phyloP scores from a whole-genome alignment of 306 rosid genomes.

The Rosa rugosa region DNA sequence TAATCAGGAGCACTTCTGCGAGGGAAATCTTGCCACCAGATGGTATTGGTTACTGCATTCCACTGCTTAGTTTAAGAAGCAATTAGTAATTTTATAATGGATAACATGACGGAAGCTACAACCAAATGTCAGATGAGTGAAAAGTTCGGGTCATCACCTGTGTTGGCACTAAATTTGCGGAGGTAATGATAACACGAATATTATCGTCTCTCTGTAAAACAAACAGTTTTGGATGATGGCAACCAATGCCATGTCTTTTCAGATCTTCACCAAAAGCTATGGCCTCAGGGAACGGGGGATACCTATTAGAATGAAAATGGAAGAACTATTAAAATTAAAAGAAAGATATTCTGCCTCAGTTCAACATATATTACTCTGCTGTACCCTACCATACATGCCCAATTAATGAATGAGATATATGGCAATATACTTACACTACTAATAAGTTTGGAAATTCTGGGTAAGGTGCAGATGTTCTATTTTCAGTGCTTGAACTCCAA shows the following conservation, averaged over 20 bases:
- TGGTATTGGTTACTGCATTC: constrained; percentile 71
- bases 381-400: background rate
- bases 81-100: background rate
- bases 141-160: constrained; percentile 42
- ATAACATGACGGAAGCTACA: background rate
- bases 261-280: constrained; percentile 68
- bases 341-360: background rate
- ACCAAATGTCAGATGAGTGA: background rate
- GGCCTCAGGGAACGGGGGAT: constrained; percentile 71
- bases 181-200: constrained; percentile 73
- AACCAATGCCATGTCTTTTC: constrained; percentile 72
- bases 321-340: background rate
- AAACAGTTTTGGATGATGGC: constrained; percentile 83
- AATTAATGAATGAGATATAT: constrained; percentile 1
- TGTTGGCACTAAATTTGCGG: constrained; percentile 77
- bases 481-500: constrained; percentile 62
- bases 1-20: constrained; percentile 40
- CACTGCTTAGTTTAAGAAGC: constrained; percentile 49
- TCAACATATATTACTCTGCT: background rate
- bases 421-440: constrained; percentile 51
- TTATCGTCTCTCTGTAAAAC: constrained; percentile 62
- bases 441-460: constrained; percentile 64
- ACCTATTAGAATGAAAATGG: constrained; percentile 37
- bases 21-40: constrained; percentile 97
- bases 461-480: constrained; percentile 55